These are phyloP conservation scores for Globisporangium sylvaticum DNA, from an alignment of 352 stramenopile species.

Conservation along the genomic window DNA sequence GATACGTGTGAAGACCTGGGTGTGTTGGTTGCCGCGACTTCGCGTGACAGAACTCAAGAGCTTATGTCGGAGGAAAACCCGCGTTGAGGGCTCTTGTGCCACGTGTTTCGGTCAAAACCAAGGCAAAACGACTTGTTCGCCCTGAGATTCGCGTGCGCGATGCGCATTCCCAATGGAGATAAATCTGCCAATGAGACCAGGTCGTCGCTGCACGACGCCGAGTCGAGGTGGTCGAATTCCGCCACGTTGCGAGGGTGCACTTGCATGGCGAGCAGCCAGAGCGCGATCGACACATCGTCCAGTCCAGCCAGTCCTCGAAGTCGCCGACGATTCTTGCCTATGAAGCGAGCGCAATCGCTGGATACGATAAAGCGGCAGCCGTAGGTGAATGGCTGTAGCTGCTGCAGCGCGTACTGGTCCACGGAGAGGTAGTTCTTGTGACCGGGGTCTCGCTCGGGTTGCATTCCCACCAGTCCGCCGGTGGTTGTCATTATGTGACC, in stretches of 20 bases:
- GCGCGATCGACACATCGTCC: slow-evolving; percentile 33
- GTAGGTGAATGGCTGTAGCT: slow-evolving; percentile 34
- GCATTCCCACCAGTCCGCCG: too few relatives aligned
- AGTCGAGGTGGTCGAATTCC: slow-evolving; percentile 21
- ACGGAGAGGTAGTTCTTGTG: slow-evolving; percentile 33
- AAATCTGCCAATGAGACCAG: slow-evolving; percentile 24
- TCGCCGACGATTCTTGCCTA: slow-evolving; percentile 26
- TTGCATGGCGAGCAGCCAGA: slow-evolving; percentile 41
- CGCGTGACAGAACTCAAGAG: neutral
- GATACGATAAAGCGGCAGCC: slow-evolving; percentile 56
- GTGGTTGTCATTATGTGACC: too few relatives aligned
- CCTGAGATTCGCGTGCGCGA: slow-evolving; percentile 20
- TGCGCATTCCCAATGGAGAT: slow-evolving; percentile 16
- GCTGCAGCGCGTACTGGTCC: slow-evolving; percentile 26
- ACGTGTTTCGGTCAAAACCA: slow-evolving; percentile 4
- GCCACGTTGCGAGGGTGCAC: slow-evolving; percentile 18
- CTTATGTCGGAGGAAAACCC: neutral
- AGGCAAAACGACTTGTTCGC: neutral
- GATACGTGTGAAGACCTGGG: neutral
- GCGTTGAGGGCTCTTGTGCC: neutral
- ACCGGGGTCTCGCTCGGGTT: slow-evolving; percentile 22
- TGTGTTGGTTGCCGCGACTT: neutral
- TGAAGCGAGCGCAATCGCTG: slow-evolving; percentile 29
- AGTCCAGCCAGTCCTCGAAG: slow-evolving; percentile 24
- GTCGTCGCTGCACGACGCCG: slow-evolving; percentile 5